A percentile compares a stretch with the other conserved stretches of the same genome.
phyloP scores from a whole-genome alignment of 805 yeast species.

The Blastobotrys mokoenaii region DNA sequence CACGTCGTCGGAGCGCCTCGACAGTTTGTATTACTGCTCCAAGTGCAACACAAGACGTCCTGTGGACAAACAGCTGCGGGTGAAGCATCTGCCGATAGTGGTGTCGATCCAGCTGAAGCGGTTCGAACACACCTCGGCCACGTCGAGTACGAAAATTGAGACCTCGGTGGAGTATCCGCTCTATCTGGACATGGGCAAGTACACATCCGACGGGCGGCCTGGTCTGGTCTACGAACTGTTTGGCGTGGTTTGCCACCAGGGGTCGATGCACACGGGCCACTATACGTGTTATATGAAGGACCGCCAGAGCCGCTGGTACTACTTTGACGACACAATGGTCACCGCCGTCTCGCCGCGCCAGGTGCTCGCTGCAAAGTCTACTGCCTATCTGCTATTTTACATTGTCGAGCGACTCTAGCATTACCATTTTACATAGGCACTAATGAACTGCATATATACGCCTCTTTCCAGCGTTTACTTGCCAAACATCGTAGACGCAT shows the following conservation, averaged over 20 bases:
- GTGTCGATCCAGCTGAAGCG: conserved; percentile 74
- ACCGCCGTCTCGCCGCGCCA: conserved; percentile 54
- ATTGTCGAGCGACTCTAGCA: conserved; percentile 13
- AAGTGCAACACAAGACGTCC: conserved; percentile 52
- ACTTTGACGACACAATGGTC: conserved; percentile 83
- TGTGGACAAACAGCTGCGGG: conserved; percentile 64
- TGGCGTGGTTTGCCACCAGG: conserved; percentile 83
- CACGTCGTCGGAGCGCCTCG: conserved; percentile 70
- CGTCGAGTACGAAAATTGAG: conserved; percentile 58
- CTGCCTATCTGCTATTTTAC: conserved; percentile 66
- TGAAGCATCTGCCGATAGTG: conserved; percentile 67
- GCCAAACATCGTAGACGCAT: too few relatives aligned
- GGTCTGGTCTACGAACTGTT: conserved; percentile 66
- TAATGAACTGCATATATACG: too few relatives aligned
- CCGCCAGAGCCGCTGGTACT: conserved; percentile 75
- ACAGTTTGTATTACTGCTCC: conserved; percentile 62
- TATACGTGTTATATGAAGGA: conserved; percentile 73
- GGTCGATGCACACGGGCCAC: conserved; percentile 94
- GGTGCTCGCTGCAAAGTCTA: conserved; percentile 46
- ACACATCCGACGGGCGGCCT: conserved; percentile 26
- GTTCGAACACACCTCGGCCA: conserved; percentile 42
- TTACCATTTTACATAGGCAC: too few relatives aligned
- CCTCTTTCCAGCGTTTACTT: too few relatives aligned
- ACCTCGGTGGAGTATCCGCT: conserved; percentile 65
- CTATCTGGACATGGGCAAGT: conserved; percentile 62